Conservation (phyloP, 208 protist species). For the Wallacemonas rigidus region DNA sequence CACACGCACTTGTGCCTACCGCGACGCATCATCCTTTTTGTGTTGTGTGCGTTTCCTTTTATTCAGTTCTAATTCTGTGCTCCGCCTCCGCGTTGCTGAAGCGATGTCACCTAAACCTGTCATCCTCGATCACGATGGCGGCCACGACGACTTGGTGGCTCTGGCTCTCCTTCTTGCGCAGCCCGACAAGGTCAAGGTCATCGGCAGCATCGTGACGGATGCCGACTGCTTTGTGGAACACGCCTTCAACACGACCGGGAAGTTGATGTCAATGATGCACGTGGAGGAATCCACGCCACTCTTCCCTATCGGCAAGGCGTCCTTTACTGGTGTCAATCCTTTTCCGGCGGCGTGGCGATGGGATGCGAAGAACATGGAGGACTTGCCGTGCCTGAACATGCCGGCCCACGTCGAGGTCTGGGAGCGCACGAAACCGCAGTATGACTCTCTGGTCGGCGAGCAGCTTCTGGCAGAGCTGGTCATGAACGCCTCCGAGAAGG, state of each 20-base stretch:
- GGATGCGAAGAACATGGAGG: conserved; percentile 83
- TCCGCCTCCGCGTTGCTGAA: no score
- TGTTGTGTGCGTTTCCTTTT: no score
- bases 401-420: conserved; percentile 51
- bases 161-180: conserved; percentile 74
- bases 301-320: conserved; percentile 76
- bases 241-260: conserved; percentile 72
- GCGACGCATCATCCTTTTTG: no score
- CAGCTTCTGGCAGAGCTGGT: conserved; percentile 79
- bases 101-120: conserved; percentile 48
- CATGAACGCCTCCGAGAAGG: conserved; percentile 63
- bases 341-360: conserved; percentile 86
- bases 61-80: no score
- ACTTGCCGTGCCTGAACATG: conserved; percentile 83
- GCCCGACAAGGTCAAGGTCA: conserved; percentile 73
- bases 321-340: conserved; percentile 78
- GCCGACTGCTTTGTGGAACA: conserved; percentile 85
- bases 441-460: conserved; percentile 68
- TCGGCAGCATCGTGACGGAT: conserved; percentile 81
- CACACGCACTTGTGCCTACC: no score
- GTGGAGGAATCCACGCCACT: conserved; percentile 33
- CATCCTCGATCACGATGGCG: conserved; percentile 89
- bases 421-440: conserved; percentile 40
- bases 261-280: conserved; percentile 81
- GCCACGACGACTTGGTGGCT: conserved; percentile 85